These are phyloP conservation scores for Aspergillus phoenicis DNA, from an alignment of 2,329 filamentous ascomycete genomes.

Conservation along the genomic window DNA sequence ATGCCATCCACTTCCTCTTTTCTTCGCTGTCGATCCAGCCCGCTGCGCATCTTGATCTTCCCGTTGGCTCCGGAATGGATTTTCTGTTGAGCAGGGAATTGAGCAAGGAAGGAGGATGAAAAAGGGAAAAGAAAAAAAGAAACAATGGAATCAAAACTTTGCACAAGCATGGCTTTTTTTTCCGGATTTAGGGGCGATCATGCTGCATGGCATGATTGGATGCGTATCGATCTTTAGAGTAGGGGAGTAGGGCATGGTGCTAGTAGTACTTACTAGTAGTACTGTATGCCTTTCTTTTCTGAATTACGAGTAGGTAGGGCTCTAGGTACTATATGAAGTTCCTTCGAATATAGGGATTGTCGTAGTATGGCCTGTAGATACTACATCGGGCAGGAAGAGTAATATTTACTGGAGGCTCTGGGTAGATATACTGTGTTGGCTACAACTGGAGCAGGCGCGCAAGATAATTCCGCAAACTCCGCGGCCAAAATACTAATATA, in stretches of 20 bases:
- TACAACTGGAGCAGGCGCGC: neutral
- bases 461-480: neutral
- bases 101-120: neutral
- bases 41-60: slow-evolving; percentile 1
- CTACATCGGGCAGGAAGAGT: neutral
- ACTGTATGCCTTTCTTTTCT: too few species aligned
- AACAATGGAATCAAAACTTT: neutral
- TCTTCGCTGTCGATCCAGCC: neutral
- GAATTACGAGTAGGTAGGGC: too few species aligned
- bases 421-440: neutral
- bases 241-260: too few species aligned
- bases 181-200: neutral
- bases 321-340: too few species aligned
- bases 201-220: neutral
- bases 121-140: neutral
- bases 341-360: neutral
- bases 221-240: neutral
- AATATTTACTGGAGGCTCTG: neutral
- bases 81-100: neutral
- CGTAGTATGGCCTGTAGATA: neutral
- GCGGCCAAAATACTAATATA: neutral
- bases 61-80: neutral
- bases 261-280: too few species aligned
- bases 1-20: neutral
- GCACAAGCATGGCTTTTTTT: neutral